These are phyloP conservation scores for Cornus florida DNA, from an alignment of 148 eudicot genomes.

Conservation along the genomic window DNA sequence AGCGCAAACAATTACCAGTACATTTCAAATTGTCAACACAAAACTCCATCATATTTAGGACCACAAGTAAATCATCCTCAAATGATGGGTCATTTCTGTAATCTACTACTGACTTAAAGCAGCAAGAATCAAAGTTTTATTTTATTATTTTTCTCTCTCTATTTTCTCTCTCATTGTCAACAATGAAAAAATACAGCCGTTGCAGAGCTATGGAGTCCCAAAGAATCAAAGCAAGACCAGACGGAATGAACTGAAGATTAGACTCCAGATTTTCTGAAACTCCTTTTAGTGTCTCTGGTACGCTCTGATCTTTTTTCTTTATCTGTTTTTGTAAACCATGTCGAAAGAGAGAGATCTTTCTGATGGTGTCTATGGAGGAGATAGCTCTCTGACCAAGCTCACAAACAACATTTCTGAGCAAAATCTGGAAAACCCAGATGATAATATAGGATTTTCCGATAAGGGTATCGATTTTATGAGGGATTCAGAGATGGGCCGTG, in stretches of 20 bases:
- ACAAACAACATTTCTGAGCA: conserved; percentile 22
- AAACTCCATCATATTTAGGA: neutral
- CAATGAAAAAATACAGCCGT: conserved; percentile 16
- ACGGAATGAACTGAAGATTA: conserved; percentile 3
- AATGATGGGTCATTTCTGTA: conserved; percentile 2
- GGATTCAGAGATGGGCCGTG: conserved; percentile 33
- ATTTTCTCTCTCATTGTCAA: neutral
- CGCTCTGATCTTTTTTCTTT: neutral
- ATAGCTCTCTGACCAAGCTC: conserved; percentile 3
- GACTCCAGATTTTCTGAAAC: neutral
- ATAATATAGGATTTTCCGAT: conserved; percentile 37
- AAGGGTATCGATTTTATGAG: conserved; percentile 47
- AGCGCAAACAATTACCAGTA: neutral
- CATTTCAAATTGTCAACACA: neutral
- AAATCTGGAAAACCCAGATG: conserved; percentile 41
- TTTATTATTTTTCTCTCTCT: neutral
- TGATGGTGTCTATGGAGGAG: conserved; percentile 29
- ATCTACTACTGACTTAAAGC: neutral
- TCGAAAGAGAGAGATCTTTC: conserved; percentile 34
- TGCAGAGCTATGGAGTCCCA: conserved; percentile 19
- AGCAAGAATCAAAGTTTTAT: neutral
- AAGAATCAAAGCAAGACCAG: conserved; percentile 3
- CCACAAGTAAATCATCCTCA: neutral
- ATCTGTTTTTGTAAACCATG: conserved; percentile 12
- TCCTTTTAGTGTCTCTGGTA: conserved; percentile 11